Percentiles rank a stretch among this genome's conserved stretches.
Evolutionary conservation across 2,329 filamentous ascomycete genomes (phyloP).

Genomic region (Talaromyces sp.): DNA sequence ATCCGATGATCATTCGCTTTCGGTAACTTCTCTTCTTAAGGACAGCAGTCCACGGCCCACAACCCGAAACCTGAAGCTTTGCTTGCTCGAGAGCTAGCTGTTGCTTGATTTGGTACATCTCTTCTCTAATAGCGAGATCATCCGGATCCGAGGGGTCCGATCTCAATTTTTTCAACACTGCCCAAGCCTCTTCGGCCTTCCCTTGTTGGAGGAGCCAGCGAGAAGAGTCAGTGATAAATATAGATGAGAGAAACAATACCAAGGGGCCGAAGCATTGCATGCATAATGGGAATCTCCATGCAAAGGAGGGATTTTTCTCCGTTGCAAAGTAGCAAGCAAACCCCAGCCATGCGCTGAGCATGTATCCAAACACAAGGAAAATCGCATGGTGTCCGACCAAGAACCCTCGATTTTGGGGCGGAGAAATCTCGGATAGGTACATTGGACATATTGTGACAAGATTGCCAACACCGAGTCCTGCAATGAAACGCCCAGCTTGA

Average conservation of each 20-base stretch:
- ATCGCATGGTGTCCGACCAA: constrained; percentile 44
- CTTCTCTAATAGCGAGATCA: constrained; percentile 41
- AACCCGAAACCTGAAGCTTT: constrained; percentile 35
- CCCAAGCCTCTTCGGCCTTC: constrained; percentile 41
- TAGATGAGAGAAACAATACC: constrained; percentile 36
- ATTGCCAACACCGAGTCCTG: constrained; percentile 39
- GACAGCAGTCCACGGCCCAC: constrained; percentile 42
- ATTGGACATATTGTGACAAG: constrained; percentile 42
- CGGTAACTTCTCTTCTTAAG: constrained; percentile 46
- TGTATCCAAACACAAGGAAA: constrained; percentile 45
- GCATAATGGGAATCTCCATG: constrained; percentile 43
- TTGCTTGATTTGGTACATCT: constrained; percentile 44
- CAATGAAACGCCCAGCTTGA: constrained; percentile 40
- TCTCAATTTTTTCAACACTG: constrained; percentile 38
- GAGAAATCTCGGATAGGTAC: constrained; percentile 42
- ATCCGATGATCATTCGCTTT: constrained; percentile 49
- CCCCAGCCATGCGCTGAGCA: constrained; percentile 42
- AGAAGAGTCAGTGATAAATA: constrained; percentile 44
- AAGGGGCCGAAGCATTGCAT: constrained; percentile 38
- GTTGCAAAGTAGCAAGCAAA: constrained; percentile 42
- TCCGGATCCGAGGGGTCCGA: constrained; percentile 33
- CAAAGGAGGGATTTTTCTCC: constrained; percentile 31
- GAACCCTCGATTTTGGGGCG: constrained; percentile 38
- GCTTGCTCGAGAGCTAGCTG: constrained; percentile 41
- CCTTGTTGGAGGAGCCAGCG: constrained; percentile 48